Evolutionary conservation across 768 basidiomycete genomes (phyloP).

Genomic region (Collybia sordida): DNA sequence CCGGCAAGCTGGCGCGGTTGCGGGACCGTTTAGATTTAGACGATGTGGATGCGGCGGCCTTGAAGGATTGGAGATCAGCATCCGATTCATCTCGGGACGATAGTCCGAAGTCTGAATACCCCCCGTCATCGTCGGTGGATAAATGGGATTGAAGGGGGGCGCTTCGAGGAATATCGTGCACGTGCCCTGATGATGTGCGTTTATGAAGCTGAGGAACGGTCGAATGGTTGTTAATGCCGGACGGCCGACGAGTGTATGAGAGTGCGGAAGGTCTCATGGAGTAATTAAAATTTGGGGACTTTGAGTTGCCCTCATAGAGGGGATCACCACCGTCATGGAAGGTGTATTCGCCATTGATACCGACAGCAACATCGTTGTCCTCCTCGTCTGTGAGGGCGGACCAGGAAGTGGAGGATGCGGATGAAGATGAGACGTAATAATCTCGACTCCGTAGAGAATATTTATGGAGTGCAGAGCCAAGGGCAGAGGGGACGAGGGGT

Average conservation of each 20-base stretch:
- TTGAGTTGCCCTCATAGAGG: conserved; percentile 39
- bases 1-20: conserved; percentile 73
- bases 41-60: conserved; percentile 31
- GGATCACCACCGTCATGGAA: conserved; percentile 39
- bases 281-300: conserved; percentile 37
- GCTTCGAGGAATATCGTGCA: conserved; percentile 40
- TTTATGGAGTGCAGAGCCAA: conserved; percentile 52
- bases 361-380: conserved; percentile 43
- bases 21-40: conserved; percentile 61
- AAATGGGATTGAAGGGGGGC: conserved; percentile 39
- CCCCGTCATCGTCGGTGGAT: conserved; percentile 47
- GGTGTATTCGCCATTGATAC: conserved; percentile 30
- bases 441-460: conserved; percentile 41
- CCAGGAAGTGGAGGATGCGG: conserved; percentile 65
- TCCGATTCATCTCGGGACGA: conserved; percentile 37
- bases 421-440: conserved; percentile 59
- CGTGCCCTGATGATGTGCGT: conserved; percentile 46
- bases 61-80: conserved; percentile 26
- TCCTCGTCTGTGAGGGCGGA: conserved; percentile 67
- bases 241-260: conserved; percentile 68
- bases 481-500: conserved; percentile 62
- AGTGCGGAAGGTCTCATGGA: conserved; percentile 44
- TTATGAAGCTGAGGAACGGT: conserved; percentile 57
- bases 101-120: conserved; percentile 38
- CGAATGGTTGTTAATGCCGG: conserved; percentile 67